phyloP scores from a whole-genome alignment of 192 early-diverging fungal genomes.

The Mortierella antarctica region DNA sequence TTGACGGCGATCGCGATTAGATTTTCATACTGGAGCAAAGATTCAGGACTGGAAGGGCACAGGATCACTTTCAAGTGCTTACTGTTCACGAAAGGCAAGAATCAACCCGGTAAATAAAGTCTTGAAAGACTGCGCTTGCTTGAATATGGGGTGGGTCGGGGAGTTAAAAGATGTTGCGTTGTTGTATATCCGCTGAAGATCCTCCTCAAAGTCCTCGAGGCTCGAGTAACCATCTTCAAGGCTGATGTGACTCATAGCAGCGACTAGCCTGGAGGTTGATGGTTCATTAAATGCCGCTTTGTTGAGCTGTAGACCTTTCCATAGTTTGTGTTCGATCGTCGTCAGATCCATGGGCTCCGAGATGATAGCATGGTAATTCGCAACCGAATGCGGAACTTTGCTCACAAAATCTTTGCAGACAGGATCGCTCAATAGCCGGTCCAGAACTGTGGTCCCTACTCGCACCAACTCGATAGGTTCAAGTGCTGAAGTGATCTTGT shows the following conservation, averaged over 20 bases:
- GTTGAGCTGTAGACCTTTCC: conserved; percentile 38
- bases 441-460: conserved; percentile 24
- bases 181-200: conserved; percentile 57
- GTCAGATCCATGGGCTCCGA: conserved; percentile 64
- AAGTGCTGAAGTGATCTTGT: neutral
- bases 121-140: conserved; percentile 38
- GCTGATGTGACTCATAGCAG: neutral
- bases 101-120: conserved; percentile 7
- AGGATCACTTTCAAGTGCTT: neutral
- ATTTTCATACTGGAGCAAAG: neutral
- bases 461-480: conserved; percentile 34
- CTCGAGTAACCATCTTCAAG: conserved; percentile 42
- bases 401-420: conserved; percentile 44
- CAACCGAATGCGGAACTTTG: conserved; percentile 50
- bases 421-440: conserved; percentile 21
- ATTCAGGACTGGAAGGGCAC: neutral
- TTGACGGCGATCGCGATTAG: neutral
- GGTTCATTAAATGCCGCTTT: neutral
- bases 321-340: conserved; percentile 64
- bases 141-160: conserved; percentile 39
- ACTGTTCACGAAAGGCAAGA: conserved; percentile 18
- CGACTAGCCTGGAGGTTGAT: neutral
- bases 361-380: conserved; percentile 61
- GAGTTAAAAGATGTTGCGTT: conserved; percentile 56
- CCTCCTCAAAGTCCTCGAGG: conserved; percentile 59